phyloP scores from a whole-genome alignment of 768 basidiomycete species.

The Russula ochroleuca region DNA sequence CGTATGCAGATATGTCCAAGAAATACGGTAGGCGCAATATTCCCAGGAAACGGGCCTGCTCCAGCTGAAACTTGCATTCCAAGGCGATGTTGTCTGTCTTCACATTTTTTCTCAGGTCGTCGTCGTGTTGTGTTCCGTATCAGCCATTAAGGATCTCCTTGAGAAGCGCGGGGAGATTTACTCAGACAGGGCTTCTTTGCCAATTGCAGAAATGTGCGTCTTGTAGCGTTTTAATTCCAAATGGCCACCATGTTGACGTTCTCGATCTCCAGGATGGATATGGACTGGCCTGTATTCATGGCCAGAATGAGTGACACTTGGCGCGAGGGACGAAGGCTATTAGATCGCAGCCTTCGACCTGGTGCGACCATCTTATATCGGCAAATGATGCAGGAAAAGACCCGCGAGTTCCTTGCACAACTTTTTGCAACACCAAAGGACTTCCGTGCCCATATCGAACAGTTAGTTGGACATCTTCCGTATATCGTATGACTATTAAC shows the following conservation, averaged over 20 bases:
- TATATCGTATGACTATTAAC: background rate
- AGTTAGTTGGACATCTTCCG: background rate
- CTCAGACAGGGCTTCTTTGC: background rate
- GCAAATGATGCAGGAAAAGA: slow-evolving; percentile 1
- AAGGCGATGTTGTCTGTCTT: slow-evolving; percentile 15
- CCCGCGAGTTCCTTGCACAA: background rate
- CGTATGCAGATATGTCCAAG: slow-evolving; percentile 1
- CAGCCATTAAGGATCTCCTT: slow-evolving; percentile 16
- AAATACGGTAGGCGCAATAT: slow-evolving; percentile 10
- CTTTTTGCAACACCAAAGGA: background rate
- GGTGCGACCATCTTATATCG: background rate
- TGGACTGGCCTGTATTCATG: background rate
- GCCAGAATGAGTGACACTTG: background rate
- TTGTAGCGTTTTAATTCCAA: too few relatives aligned
- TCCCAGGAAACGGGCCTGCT: background rate
- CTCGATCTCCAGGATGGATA: background rate
- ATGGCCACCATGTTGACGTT: background rate
- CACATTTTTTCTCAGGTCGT: background rate
- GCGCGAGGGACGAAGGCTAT: background rate
- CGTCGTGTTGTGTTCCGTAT: background rate
- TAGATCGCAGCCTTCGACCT: slow-evolving; percentile 7
- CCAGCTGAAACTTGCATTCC: background rate
- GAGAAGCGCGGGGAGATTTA: slow-evolving; percentile 17
- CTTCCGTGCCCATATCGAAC: background rate
- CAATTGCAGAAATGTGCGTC: background rate